These are phyloP conservation scores for Candida chauliodis DNA, from an alignment of 805 yeast genomes.

Conservation along the genomic window DNA sequence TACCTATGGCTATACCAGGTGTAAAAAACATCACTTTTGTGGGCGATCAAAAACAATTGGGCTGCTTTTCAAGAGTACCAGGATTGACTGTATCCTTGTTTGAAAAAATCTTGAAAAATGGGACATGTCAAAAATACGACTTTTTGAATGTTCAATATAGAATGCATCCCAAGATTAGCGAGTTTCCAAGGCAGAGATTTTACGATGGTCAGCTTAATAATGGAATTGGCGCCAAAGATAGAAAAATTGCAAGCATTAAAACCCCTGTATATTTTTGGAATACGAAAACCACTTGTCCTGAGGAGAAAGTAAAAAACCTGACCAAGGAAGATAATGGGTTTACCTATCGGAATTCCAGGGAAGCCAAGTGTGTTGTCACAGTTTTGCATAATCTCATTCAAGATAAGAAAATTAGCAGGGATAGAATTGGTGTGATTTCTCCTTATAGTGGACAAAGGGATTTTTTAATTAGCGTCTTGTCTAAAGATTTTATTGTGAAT, in stretches of 20 bases:
- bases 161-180: constrained; percentile 63
- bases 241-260: constrained; percentile 44
- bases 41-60: constrained; percentile 74
- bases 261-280: constrained; percentile 62
- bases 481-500: constrained; percentile 51
- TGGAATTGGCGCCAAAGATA: constrained; percentile 55
- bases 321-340: constrained; percentile 49
- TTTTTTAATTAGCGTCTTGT: constrained; percentile 47
- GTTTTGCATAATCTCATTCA: constrained; percentile 48
- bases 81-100: constrained; percentile 63
- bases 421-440: constrained; percentile 63
- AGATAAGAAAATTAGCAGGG: constrained; percentile 47
- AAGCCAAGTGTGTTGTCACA: constrained; percentile 45
- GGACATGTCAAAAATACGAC: constrained; percentile 54
- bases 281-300: constrained; percentile 46
- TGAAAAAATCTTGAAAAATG: constrained; percentile 61
- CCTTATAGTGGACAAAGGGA: constrained; percentile 79
- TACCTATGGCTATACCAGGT: constrained; percentile 66
- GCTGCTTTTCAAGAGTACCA: constrained; percentile 67
- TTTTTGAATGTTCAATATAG: constrained; percentile 69
- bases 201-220: constrained; percentile 48
- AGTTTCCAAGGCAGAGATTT: constrained; percentile 51
- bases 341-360: constrained; percentile 56
- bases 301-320: constrained; percentile 44
- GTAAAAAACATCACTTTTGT: constrained; percentile 65